Percentiles rank a stretch among this genome's conserved stretches.
Evolutionary conservation across 768 basidiomycete species (phyloP).

Genomic region (Austroboletus eburneus): DNA sequence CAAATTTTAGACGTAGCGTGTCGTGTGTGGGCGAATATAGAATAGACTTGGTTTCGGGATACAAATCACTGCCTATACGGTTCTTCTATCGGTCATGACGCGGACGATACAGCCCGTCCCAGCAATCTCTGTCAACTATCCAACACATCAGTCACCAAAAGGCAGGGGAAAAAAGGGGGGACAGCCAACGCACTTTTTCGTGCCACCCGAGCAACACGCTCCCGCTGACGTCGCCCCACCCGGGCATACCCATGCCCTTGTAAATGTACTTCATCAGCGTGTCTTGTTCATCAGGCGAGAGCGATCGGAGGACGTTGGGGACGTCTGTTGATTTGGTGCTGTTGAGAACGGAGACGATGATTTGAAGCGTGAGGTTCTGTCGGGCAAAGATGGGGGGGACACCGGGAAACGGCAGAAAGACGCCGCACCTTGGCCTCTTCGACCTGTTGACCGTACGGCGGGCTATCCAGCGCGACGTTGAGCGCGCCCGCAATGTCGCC

Average conservation of each 20-base stretch:
- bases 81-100: conserved; percentile 66
- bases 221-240: conserved; percentile 58
- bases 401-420: conserved; percentile 5
- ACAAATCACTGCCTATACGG: conserved; percentile 37
- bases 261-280: conserved; percentile 97
- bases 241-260: conserved; percentile 84
- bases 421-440: conserved; percentile 82
- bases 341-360: conserved; percentile 85
- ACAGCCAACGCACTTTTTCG: conserved; percentile 73
- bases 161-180: background rate
- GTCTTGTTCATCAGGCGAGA: conserved; percentile 77
- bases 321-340: conserved; percentile 91
- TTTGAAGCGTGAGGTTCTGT: conserved; percentile 75
- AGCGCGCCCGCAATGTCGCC: conserved; percentile 76
- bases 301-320: conserved; percentile 61
- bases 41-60: conserved; percentile 1
- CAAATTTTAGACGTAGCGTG: conserved; percentile 1
- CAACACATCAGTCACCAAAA: background rate
- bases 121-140: conserved; percentile 85
- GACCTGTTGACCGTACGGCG: conserved; percentile 84
- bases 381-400: background rate
- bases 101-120: conserved; percentile 95
- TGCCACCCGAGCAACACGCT: conserved; percentile 82
- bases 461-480: conserved; percentile 61
- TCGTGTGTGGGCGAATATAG: background rate